These are phyloP conservation scores for Apiotrichum sp. DNA, from an alignment of 1,284 basidiomycete genomes.

Conservation along the genomic window DNA sequence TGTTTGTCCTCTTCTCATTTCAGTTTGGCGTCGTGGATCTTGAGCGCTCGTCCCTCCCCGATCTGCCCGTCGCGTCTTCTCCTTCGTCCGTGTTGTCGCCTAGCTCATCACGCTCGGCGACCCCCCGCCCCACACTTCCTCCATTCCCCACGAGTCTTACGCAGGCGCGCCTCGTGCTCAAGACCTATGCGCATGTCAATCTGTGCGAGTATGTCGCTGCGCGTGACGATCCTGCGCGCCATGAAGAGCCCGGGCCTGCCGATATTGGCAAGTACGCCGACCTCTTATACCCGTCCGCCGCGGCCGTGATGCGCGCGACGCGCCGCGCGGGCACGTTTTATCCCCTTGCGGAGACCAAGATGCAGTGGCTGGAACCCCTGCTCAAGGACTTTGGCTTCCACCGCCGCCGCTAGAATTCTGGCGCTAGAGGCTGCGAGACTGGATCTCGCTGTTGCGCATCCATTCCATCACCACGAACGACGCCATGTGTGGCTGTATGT, in stretches of 20 bases:
- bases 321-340: slow-evolving; percentile 17
- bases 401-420: neutral
- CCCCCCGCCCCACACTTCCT: slow-evolving; percentile 11
- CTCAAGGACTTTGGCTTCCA: slow-evolving; percentile 32
- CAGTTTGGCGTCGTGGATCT: slow-evolving; percentile 27
- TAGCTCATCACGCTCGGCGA: slow-evolving; percentile 4
- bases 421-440: too few relatives aligned
- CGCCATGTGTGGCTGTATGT: too few relatives aligned
- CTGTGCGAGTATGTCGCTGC: slow-evolving; percentile 35
- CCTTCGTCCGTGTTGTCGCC: slow-evolving; percentile 6
- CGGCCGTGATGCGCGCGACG: slow-evolving; percentile 22
- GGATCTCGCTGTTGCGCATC: too few relatives aligned
- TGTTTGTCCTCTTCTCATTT: neutral
- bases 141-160: slow-evolving; percentile 29
- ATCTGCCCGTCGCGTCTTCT: slow-evolving; percentile 1
- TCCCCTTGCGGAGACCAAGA: slow-evolving; percentile 20
- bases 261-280: slow-evolving; percentile 11
- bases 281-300: slow-evolving; percentile 23
- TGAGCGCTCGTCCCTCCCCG: slow-evolving; percentile 11
- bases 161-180: slow-evolving; percentile 27
- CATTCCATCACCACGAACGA: too few relatives aligned
- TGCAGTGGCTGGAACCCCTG: slow-evolving; percentile 38
- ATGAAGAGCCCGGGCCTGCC: neutral
- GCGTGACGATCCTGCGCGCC: slow-evolving; percentile 9
- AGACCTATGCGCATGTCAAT: slow-evolving; percentile 34